Evolutionary conservation across 2,329 filamentous ascomycete genomes (phyloP).

Genomic region (Keithomyces neogunnii): DNA sequence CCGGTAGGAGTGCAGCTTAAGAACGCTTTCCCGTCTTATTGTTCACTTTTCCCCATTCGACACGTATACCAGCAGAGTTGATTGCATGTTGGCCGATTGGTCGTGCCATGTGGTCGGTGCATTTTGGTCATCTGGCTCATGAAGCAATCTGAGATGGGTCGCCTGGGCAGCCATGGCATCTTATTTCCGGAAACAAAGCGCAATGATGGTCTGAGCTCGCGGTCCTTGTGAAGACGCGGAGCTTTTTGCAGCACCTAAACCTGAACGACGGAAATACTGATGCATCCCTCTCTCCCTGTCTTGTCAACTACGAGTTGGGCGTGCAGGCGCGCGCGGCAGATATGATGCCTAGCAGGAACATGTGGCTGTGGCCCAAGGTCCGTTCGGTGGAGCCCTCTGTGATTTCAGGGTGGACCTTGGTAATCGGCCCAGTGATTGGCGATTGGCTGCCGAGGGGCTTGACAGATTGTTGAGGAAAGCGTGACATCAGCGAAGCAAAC

Average conservation of each 20-base stretch:
- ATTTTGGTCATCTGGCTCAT: background rate
- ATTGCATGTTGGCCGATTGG: background rate
- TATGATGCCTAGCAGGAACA: too few species aligned
- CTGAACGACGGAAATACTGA: too few species aligned
- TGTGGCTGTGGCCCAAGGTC: too few species aligned
- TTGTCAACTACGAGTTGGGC: too few species aligned
- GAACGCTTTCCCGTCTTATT: background rate
- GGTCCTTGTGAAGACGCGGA: too few species aligned
- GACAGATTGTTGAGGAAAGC: background rate
- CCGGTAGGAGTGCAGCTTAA: background rate
- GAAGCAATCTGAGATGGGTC: background rate
- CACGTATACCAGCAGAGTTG: too few species aligned
- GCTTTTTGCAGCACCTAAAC: too few species aligned
- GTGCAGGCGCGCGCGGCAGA: too few species aligned
- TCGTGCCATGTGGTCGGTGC: background rate
- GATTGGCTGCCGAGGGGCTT: background rate
- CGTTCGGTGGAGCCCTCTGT: background rate
- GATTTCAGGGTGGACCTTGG: too few species aligned
- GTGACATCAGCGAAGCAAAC: slow-evolving; percentile 1
- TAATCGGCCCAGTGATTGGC: background rate
- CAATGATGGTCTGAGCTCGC: too few species aligned
- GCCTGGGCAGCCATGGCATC: background rate
- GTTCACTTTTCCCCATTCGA: background rate
- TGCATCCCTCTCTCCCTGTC: too few species aligned
- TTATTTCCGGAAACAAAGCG: too few species aligned